Percentiles rank a stretch among this genome's conserved stretches.
phyloP scores from a whole-genome alignment of 2,329 filamentous ascomycete genomes.

The Trichoderma aggressivum region DNA sequence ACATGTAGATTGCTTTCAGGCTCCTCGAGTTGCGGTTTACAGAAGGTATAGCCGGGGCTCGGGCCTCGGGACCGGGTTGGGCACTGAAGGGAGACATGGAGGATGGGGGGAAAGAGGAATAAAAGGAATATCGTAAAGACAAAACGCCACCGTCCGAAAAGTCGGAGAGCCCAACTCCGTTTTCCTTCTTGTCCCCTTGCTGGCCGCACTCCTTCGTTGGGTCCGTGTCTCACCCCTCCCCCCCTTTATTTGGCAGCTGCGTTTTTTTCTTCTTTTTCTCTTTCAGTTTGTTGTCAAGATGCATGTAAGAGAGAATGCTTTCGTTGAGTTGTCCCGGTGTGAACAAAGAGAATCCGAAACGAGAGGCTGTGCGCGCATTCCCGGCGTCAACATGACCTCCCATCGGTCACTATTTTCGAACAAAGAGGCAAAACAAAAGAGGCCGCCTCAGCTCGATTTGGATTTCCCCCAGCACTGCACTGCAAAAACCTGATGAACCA shows the following conservation, averaged over 20 bases:
- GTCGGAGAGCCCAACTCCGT: constrained; percentile 6
- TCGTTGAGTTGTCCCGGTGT: background rate
- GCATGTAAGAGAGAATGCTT: background rate
- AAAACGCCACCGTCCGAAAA: background rate
- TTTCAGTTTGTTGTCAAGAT: background rate
- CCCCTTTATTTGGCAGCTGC: background rate
- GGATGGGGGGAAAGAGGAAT: background rate
- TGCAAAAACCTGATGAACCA: background rate
- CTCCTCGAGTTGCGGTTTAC: background rate
- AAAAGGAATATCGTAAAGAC: background rate
- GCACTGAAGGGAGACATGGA: background rate
- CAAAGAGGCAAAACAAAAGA: background rate
- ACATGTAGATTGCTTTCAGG: background rate
- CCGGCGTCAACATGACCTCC: background rate
- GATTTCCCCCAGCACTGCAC: background rate
- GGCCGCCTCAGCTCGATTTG: background rate
- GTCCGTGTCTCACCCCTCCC: background rate
- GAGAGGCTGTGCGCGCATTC: background rate
- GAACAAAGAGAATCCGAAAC: background rate
- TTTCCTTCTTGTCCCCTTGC: background rate
- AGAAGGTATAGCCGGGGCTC: background rate
- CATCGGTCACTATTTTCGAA: background rate
- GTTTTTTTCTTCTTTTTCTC: background rate
- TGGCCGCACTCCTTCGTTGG: background rate
- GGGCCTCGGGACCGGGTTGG: background rate